Evolutionary conservation across 768 basidiomycete species (phyloP).

Genomic region (Cystofilobasidium ferigula): DNA sequence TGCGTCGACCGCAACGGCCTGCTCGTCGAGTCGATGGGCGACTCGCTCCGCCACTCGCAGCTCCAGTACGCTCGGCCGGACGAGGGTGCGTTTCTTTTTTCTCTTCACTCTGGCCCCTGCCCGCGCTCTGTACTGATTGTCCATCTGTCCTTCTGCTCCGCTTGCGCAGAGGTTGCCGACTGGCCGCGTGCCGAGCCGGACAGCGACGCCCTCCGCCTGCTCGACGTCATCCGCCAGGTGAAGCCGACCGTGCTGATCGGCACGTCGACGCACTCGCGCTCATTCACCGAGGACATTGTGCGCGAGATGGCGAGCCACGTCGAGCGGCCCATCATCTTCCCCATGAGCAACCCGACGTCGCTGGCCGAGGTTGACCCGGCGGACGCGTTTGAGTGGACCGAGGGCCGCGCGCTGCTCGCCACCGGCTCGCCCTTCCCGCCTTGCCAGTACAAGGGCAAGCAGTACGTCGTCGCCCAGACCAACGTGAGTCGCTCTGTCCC

Average conservation of each 20-base stretch:
- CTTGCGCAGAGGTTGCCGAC: slow-evolving; percentile 25
- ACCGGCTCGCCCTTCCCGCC: slow-evolving; percentile 76
- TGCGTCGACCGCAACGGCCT: slow-evolving; percentile 61
- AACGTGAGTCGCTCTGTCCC: slow-evolving; percentile 5
- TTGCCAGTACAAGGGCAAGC: slow-evolving; percentile 53
- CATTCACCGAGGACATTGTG: slow-evolving; percentile 48
- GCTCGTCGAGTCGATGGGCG: slow-evolving; percentile 43
- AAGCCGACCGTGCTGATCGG: slow-evolving; percentile 77
- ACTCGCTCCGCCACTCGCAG: slow-evolving; percentile 25
- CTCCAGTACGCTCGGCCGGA: slow-evolving; percentile 36
- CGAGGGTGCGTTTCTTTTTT: slow-evolving; percentile 4
- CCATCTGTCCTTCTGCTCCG: neutral
- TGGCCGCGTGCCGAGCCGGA: slow-evolving; percentile 35
- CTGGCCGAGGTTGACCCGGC: slow-evolving; percentile 64
- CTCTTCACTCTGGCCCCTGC: no score
- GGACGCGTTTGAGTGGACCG: slow-evolving; percentile 65
- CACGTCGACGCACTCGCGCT: slow-evolving; percentile 64
- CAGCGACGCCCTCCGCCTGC: slow-evolving; percentile 32
- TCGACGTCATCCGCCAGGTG: slow-evolving; percentile 55
- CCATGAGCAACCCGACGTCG: slow-evolving; percentile 67
- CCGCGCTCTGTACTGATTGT: neutral
- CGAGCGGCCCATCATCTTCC: slow-evolving; percentile 41
- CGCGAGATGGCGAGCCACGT: slow-evolving; percentile 49
- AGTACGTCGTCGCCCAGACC: slow-evolving; percentile 41
- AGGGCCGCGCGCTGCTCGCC: slow-evolving; percentile 65